These are phyloP conservation scores for Tilletia walkeri DNA, from an alignment of 1,284 basidiomycete genomes.

Conservation along the genomic window DNA sequence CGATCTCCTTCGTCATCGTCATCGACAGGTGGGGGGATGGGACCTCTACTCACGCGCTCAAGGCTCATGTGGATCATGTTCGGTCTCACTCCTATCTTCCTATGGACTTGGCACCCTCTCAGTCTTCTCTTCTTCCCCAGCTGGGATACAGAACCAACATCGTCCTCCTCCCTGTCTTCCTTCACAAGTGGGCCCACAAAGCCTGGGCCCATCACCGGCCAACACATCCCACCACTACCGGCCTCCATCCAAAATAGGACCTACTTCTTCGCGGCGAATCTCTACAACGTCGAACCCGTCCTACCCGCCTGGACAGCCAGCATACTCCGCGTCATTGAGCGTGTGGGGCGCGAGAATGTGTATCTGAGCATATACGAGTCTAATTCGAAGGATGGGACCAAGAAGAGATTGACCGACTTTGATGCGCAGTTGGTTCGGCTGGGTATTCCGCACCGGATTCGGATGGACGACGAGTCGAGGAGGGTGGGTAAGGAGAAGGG, in stretches of 20 bases:
- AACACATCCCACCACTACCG: neutral
- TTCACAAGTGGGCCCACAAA: neutral
- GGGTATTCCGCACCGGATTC: slow-evolving; percentile 11
- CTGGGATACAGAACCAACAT: slow-evolving; percentile 4
- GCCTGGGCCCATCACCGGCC: neutral
- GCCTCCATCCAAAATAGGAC: slow-evolving; percentile 25
- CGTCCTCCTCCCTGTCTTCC: neutral
- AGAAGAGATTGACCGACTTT: slow-evolving; percentile 58
- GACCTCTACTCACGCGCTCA: neutral
- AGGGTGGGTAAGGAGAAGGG: neutral
- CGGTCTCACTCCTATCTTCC: slow-evolving; percentile 16
- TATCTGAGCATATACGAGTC: slow-evolving; percentile 66
- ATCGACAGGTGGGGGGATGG: too few relatives aligned
- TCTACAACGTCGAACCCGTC: slow-evolving; percentile 43
- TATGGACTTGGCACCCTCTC: slow-evolving; percentile 16
- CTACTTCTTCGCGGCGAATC: slow-evolving; percentile 39
- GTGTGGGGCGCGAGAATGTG: slow-evolving; percentile 61
- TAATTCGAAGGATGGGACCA: slow-evolving; percentile 60
- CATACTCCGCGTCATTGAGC: slow-evolving; percentile 30
- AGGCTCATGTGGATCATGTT: slow-evolving; percentile 13
- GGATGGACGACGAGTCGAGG: slow-evolving; percentile 7
- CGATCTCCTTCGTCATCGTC: neutral
- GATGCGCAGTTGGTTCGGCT: slow-evolving; percentile 49
- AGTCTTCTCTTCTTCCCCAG: slow-evolving; percentile 18
- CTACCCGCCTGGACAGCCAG: slow-evolving; percentile 34